Evolutionary conservation across 1,284 basidiomycete genomes (phyloP), one percentile per base, ranked within the genome.

Genomic region (Puccinia sorghi): DNA sequence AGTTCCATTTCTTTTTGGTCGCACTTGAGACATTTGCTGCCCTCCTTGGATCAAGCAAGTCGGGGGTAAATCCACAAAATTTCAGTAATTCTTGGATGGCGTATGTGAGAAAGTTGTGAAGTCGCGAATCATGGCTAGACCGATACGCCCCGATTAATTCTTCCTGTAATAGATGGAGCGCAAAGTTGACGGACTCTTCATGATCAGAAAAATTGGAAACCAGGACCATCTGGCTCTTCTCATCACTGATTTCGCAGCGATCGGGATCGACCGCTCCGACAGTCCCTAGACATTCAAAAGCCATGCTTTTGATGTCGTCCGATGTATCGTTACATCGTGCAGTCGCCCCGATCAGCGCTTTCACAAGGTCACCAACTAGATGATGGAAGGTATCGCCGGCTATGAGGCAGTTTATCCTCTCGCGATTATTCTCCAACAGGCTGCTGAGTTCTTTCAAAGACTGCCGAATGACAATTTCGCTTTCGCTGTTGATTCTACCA

Each of bases 181-280:
- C 93, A 83, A 99, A 99, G 6, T 87, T 83, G 69, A 90, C 86
- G 0, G 92, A 89, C 85, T 98, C 96, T 20, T 88, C 87, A 72
- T 91, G 89, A 80, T 96, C 91, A 3, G 86, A 87, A 83, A 96
- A 97, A 84, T 99, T 95, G 82, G 88, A 89, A 78, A 90, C 87
- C 72, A 98, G 88, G 52, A 93, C 88, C 85, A 92, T 90, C 54
- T 89, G 88, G 2, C 88, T 85, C 80, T 91, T 90, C 50, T 88
- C 87, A 52, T 87, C 84, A 6, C 86, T 86, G 56, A 92, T 86
- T 80, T 93, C 91, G 83, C 93, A 91, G 77, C 97, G 89, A 86
- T 99, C 97, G 0, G 97, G 95, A 85, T 99, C 97, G 22, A 97
- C 88, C 0, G 97, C 97, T 7, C 97, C 97, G 5, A 99, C 85